Percentiles rank a stretch among this genome's conserved stretches.
phyloP scores from a whole-genome alignment of 345 rosid species.

The Theobroma cacao region DNA sequence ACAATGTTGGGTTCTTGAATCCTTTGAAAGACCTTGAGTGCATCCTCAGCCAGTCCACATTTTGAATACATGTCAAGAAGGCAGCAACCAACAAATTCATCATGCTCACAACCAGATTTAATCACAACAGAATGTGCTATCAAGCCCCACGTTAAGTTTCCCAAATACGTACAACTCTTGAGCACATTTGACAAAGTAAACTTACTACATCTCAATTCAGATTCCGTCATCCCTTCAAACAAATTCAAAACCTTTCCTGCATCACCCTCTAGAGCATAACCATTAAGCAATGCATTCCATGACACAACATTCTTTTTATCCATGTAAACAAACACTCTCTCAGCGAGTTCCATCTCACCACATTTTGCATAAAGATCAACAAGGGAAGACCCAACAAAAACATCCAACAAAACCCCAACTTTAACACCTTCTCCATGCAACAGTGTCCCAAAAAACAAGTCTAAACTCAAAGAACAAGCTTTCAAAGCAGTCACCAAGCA shows the following conservation, averaged over 20 bases:
- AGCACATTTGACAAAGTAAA: constrained; percentile 37
- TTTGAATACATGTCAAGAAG: constrained; percentile 53
- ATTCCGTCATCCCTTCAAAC: constrained; percentile 34
- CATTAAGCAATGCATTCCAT: constrained; percentile 47
- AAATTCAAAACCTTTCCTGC: constrained; percentile 27
- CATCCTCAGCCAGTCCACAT: constrained; percentile 36
- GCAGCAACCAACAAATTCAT: constrained; percentile 37
- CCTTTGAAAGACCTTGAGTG: constrained; percentile 34
- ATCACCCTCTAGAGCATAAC: constrained; percentile 35
- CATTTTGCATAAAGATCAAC: constrained; percentile 47
- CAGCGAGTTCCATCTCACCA: constrained; percentile 38
- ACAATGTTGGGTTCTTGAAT: constrained; percentile 37
- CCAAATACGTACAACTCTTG: constrained; percentile 35
- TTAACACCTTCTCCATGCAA: constrained; percentile 41
- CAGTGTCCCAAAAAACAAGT: constrained; percentile 35
- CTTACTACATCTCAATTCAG: constrained; percentile 30
- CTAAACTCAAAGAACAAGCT: constrained; percentile 38
- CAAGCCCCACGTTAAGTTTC: constrained; percentile 32
- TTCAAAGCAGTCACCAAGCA: constrained; percentile 35
- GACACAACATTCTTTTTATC: constrained; percentile 37
- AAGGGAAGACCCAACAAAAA: constrained; percentile 45
- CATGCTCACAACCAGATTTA: constrained; percentile 34
- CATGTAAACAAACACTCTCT: constrained; percentile 31
- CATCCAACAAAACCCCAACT: constrained; percentile 29
- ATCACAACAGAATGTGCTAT: constrained; percentile 39